Percentiles rank a stretch among this genome's conserved stretches.
These are phyloP conservation scores for Francoa sonchifolia DNA, from an alignment of 441 rosid species.

Conservation along the genomic window DNA sequence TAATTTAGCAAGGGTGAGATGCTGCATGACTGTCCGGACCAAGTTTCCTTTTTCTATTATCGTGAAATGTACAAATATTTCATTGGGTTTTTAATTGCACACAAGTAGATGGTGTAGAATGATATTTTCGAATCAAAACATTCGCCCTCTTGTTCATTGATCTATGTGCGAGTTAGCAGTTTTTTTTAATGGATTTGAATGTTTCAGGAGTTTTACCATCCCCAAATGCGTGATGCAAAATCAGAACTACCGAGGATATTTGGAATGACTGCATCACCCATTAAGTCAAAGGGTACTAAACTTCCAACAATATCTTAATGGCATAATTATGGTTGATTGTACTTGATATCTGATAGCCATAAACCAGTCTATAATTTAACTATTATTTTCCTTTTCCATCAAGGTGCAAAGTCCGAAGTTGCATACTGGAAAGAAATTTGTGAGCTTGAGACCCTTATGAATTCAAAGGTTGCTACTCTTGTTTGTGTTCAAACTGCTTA, in stretches of 20 bases:
- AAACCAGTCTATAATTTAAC: background rate
- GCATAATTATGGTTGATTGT: background rate
- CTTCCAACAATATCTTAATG: background rate
- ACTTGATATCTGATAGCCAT: background rate
- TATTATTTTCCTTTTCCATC: slow-evolving; percentile 7
- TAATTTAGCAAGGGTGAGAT: background rate
- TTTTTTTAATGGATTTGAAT: slow-evolving; percentile 4
- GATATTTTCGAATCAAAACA: background rate
- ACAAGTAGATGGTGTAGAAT: too few relatives aligned
- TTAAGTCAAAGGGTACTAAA: slow-evolving; percentile 58
- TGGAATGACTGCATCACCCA: slow-evolving; percentile 95
- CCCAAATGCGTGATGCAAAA: slow-evolving; percentile 19
- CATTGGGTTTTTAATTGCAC: too few relatives aligned
- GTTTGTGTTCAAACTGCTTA: slow-evolving; percentile 5
- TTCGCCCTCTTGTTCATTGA: background rate
- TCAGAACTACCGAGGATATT: slow-evolving; percentile 57
- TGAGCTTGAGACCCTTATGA: slow-evolving; percentile 61
- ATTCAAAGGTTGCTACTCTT: slow-evolving; percentile 59
- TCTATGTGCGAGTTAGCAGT: background rate
- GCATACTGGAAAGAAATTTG: slow-evolving; percentile 41
- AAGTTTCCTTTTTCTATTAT: background rate
- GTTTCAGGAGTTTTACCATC: slow-evolving; percentile 78
- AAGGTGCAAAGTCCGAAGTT: slow-evolving; percentile 32
- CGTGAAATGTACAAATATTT: too few relatives aligned
- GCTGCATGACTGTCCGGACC: background rate